phyloP scores from a whole-genome alignment of 768 basidiomycete species.

The Phaffia australis region DNA sequence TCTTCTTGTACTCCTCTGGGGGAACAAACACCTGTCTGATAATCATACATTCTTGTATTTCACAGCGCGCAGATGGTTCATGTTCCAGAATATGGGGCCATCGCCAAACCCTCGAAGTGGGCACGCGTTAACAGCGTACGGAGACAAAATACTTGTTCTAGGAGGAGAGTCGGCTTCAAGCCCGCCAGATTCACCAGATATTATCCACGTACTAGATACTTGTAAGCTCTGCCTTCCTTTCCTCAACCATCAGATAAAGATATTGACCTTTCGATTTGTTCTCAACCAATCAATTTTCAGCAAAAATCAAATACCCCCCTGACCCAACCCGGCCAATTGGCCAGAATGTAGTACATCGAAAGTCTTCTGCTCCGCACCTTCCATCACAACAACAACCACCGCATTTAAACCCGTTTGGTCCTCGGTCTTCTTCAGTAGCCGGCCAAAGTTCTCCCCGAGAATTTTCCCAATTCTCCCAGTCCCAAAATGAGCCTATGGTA shows the following conservation, averaged over 20 bases:
- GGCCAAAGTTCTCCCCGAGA: conserved; percentile 12
- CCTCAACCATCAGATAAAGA: background rate
- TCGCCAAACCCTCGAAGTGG: conserved; percentile 84
- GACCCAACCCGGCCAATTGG: conserved; percentile 47
- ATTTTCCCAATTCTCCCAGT: conserved; percentile 4
- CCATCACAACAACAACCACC: conserved; percentile 23
- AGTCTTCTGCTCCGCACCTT: conserved; percentile 26
- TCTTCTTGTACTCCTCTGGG: background rate
- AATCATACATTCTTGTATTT: conserved; percentile 5
- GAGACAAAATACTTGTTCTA: conserved; percentile 77
- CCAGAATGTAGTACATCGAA: conserved; percentile 20
- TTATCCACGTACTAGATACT: conserved; percentile 89
- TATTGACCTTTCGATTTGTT: background rate
- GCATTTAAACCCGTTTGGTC: conserved; percentile 14
- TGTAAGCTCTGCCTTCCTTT: conserved; percentile 49
- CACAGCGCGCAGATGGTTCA: conserved; percentile 94
- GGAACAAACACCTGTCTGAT: background rate
- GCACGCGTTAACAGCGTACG: conserved; percentile 88
- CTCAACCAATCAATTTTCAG: conserved; percentile 39
- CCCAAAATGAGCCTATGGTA: background rate
- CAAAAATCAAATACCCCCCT: conserved; percentile 81
- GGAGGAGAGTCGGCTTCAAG: conserved; percentile 68
- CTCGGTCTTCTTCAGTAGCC: conserved; percentile 19
- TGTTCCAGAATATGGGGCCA: conserved; percentile 99
- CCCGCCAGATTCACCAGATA: conserved; percentile 63